Evolutionary conservation across 2,329 filamentous ascomycete species (phyloP).

Genomic region (Diplodia mutila): DNA sequence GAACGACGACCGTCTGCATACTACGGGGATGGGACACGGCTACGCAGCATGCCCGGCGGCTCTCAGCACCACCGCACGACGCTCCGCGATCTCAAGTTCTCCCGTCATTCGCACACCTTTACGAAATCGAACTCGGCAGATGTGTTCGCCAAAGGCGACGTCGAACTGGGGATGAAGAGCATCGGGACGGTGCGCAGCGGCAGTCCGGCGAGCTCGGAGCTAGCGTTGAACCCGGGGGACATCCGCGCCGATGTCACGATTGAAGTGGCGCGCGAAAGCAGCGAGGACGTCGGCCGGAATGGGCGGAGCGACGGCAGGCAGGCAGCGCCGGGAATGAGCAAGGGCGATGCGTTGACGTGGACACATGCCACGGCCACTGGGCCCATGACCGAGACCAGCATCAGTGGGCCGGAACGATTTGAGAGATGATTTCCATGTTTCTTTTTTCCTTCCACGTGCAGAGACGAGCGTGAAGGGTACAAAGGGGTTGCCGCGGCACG

Average conservation of each 20-base stretch:
- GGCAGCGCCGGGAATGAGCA: conserved; percentile 1
- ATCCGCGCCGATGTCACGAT: conserved; percentile 16
- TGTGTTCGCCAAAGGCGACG: conserved; percentile 3
- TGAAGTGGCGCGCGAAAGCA: conserved; percentile 10
- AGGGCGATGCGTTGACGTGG: conserved; percentile 9
- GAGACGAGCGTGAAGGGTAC: not conserved
- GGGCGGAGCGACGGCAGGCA: not conserved
- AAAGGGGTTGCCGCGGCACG: not conserved
- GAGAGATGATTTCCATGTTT: not conserved
- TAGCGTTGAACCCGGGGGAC: conserved; percentile 11
- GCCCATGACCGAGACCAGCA: conserved; percentile 16
- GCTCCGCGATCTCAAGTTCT: not conserved
- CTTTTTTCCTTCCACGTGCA: not conserved
- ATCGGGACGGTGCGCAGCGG: conserved; percentile 1
- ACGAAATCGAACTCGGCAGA: not conserved
- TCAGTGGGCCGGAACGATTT: conserved; percentile 6
- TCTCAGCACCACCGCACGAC: not conserved
- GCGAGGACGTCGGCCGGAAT: not conserved
- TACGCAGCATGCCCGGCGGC: not conserved
- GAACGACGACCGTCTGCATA: not conserved
- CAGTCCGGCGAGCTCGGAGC: conserved; percentile 14
- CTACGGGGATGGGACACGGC: not conserved
- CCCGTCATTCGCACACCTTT: not conserved
- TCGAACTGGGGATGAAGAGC: conserved; percentile 8
- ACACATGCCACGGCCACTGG: conserved; percentile 8